Conservation (phyloP, 2,329 filamentous ascomycete species). For the Pseudopithomyces maydicus region DNA sequence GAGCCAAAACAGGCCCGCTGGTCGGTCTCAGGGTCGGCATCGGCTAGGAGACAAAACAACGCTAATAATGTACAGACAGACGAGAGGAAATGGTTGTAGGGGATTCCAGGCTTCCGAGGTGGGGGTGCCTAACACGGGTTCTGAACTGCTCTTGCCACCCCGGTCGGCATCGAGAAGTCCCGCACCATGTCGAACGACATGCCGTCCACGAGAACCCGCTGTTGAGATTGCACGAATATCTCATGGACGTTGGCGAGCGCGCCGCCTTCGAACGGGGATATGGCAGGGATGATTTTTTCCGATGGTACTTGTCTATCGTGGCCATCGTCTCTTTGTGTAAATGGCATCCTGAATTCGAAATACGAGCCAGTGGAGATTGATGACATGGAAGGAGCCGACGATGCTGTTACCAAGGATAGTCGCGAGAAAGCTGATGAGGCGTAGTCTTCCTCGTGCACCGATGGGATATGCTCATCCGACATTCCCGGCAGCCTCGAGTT, state of each 20-base stretch:
- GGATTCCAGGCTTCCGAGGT: too few species aligned
- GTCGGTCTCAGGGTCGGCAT: slow-evolving; percentile 13
- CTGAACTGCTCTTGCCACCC: slow-evolving; percentile 14
- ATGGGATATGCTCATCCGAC: slow-evolving; percentile 7
- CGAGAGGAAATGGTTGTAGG: background rate
- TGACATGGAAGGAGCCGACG: slow-evolving; percentile 38
- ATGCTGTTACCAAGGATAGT: slow-evolving; percentile 34
- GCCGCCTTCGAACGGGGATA: slow-evolving; percentile 39
- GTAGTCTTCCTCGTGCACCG: slow-evolving; percentile 23
- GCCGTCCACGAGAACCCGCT: slow-evolving; percentile 40
- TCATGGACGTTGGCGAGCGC: slow-evolving; percentile 37
- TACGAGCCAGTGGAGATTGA: slow-evolving; percentile 37
- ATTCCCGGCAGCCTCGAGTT: slow-evolving; percentile 17
- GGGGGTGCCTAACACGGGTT: slow-evolving; percentile 30
- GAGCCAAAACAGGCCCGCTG: slow-evolving; percentile 33
- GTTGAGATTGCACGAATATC: slow-evolving; percentile 38
- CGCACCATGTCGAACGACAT: slow-evolving; percentile 43
- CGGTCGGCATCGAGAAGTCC: slow-evolving; percentile 30
- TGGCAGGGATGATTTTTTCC: slow-evolving; percentile 32
- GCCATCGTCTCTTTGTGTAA: slow-evolving; percentile 27
- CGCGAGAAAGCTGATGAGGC: slow-evolving; percentile 28
- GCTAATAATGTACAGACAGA: slow-evolving; percentile 19
- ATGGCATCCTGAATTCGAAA: slow-evolving; percentile 38
- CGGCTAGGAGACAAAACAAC: slow-evolving; percentile 14
- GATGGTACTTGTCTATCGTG: slow-evolving; percentile 32